These are phyloP conservation scores for Nematodospora valgi DNA, from an alignment of 805 yeast genomes.

Conservation along the genomic window DNA sequence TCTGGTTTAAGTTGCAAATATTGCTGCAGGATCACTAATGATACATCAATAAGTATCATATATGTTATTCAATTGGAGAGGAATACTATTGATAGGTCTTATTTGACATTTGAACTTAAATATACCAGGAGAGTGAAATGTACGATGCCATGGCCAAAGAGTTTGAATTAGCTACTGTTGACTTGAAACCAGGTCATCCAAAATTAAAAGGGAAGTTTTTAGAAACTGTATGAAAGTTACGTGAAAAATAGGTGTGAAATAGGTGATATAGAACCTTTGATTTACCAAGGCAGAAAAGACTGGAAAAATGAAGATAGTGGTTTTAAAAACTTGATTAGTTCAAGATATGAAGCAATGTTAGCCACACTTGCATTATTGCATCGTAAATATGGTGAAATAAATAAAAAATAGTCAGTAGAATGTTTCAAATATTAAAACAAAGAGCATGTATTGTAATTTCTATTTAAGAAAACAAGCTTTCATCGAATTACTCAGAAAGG, in stretches of 20 bases:
- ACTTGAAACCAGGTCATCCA: slow-evolving; percentile 50
- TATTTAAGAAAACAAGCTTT: no score
- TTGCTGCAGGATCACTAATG: no score
- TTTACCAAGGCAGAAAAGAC: slow-evolving; percentile 35
- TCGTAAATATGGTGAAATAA: slow-evolving; percentile 49
- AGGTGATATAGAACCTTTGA: slow-evolving; percentile 19
- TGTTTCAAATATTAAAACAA: no score
- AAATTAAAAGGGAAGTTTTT: slow-evolving; percentile 33
- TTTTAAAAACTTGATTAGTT: slow-evolving; percentile 56
- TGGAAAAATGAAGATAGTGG: slow-evolving; percentile 50
- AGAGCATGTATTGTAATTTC: no score
- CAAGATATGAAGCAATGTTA: slow-evolving; percentile 68
- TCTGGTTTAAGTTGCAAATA: no score
- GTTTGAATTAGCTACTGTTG: slow-evolving; percentile 70
- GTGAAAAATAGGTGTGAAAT: slow-evolving; percentile 19
- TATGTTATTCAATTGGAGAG: no score
- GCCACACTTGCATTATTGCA: slow-evolving; percentile 55
- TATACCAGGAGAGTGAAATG: no score
- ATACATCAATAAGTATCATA: no score
- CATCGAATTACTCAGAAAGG: no score
- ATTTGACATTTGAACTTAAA: no score
- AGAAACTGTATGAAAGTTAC: slow-evolving; percentile 28
- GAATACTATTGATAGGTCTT: no score
- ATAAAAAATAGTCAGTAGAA: no score
- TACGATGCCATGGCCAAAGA: slow-evolving; percentile 68